Percentiles rank a stretch among this genome's conserved stretches.
Evolutionary conservation across 768 basidiomycete genomes (phyloP).

Genomic region (Chiua virens): DNA sequence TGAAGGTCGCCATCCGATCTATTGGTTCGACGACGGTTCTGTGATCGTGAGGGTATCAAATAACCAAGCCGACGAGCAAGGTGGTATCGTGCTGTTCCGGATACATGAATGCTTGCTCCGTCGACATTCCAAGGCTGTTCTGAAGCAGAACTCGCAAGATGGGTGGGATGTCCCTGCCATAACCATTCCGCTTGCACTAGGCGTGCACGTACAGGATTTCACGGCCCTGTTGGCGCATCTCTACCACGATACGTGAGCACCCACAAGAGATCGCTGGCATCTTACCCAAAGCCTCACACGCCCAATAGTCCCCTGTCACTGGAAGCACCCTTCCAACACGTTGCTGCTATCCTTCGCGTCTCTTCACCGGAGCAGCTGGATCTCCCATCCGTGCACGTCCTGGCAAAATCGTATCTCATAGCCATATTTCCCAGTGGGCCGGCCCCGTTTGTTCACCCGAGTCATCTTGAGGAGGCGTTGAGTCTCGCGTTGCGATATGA

Average conservation of each 20-base stretch:
- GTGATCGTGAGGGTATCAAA: slow-evolving; percentile 46
- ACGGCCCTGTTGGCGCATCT: slow-evolving; percentile 59
- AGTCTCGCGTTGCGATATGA: slow-evolving; percentile 48
- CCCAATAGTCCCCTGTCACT: slow-evolving; percentile 48
- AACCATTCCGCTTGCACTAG: slow-evolving; percentile 38
- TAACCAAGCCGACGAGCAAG: slow-evolving; percentile 11
- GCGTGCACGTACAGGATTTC: slow-evolving; percentile 47
- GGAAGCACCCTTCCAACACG: slow-evolving; percentile 43
- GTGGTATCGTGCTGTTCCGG: slow-evolving; percentile 43
- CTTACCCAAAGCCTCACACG: background rate
- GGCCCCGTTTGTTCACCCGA: slow-evolving; percentile 40
- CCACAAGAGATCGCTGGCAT: background rate
- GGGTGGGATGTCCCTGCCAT: slow-evolving; percentile 15
- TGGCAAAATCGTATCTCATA: slow-evolving; percentile 43
- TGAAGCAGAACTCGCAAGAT: slow-evolving; percentile 4
- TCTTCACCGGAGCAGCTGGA: slow-evolving; percentile 57
- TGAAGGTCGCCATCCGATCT: slow-evolving; percentile 43
- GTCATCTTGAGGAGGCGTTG: slow-evolving; percentile 53
- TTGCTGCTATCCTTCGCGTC: slow-evolving; percentile 57
- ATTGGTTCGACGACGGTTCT: slow-evolving; percentile 70
- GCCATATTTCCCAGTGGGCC: slow-evolving; percentile 52
- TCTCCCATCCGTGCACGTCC: slow-evolving; percentile 51
- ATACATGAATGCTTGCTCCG: slow-evolving; percentile 54
- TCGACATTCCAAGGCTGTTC: slow-evolving; percentile 43
- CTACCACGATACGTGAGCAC: slow-evolving; percentile 66